Evolutionary conservation across 2,329 filamentous ascomycete species (phyloP).

Genomic region (Emericellopsis cladophorae): DNA sequence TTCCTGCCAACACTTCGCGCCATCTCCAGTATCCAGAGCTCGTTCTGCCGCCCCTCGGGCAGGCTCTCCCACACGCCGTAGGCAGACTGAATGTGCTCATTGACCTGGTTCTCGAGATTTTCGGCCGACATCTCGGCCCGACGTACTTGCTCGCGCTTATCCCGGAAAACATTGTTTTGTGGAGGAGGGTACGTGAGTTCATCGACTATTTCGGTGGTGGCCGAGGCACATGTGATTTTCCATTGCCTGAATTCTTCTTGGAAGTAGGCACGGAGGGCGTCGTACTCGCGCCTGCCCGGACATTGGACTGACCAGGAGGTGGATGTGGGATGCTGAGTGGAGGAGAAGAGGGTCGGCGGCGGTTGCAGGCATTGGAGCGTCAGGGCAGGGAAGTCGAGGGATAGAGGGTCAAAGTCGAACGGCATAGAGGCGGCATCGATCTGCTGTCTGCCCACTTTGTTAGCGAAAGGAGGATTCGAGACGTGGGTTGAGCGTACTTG

Average conservation of each 20-base stretch:
- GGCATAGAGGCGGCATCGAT: conserved; percentile 42
- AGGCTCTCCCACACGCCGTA: conserved; percentile 66
- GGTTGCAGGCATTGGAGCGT: conserved; percentile 70
- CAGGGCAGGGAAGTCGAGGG: conserved; percentile 75
- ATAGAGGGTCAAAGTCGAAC: conserved; percentile 73
- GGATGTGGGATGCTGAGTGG: conserved; percentile 63
- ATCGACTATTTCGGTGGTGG: conserved; percentile 34
- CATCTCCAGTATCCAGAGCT: conserved; percentile 50
- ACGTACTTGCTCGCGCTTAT: conserved; percentile 32
- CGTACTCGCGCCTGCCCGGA: conserved; percentile 61
- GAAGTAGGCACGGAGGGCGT: conserved; percentile 57
- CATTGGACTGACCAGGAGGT: conserved; percentile 73
- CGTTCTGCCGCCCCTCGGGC: conserved; percentile 37
- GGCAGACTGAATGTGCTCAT: conserved; percentile 64
- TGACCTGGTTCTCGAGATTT: conserved; percentile 54
- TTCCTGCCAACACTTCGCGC: conserved; percentile 46
- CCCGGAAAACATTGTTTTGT: conserved; percentile 18
- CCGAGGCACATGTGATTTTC: conserved; percentile 39
- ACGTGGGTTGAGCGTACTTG: conserved; percentile 47
- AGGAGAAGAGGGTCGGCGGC: conserved; percentile 71
- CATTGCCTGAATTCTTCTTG: conserved; percentile 54
- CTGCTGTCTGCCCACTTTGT: conserved; percentile 28
- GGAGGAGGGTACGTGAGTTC: conserved; percentile 37
- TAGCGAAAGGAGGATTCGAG: background rate
- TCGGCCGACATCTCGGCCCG: conserved; percentile 39